Evolutionary conservation across 345 rosid species (phyloP).

Genomic region (Euclidium syriacum): DNA sequence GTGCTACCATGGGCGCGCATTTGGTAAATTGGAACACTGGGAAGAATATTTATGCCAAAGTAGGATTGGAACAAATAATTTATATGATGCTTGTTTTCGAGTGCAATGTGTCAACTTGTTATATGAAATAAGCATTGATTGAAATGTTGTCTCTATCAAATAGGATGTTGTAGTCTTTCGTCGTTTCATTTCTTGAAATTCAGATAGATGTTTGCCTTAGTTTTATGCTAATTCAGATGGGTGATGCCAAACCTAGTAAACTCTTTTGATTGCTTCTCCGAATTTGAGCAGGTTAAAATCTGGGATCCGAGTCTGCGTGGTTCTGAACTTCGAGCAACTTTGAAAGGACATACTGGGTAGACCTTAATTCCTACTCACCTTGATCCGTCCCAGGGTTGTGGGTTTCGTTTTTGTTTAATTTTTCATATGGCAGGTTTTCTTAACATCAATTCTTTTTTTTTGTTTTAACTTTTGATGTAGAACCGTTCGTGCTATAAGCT

Average conservation of each 20-base stretch:
- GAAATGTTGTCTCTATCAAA: neutral
- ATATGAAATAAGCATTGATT: neutral
- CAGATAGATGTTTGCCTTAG: neutral
- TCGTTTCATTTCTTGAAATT: neutral
- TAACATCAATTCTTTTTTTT: neutral
- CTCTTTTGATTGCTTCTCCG: conserved; percentile 8
- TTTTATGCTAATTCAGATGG: conserved; percentile 5
- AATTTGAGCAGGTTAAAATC: conserved; percentile 70
- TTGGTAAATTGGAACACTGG: conserved; percentile 5
- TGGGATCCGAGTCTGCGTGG: conserved; percentile 99
- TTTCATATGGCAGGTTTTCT: conserved; percentile 6
- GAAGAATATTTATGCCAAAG: conserved; percentile 1
- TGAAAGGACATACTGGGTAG: conserved; percentile 91
- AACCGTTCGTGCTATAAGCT: conserved; percentile 91
- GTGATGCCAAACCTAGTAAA: neutral
- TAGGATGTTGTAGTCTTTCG: neutral
- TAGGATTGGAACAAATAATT: conserved; percentile 2
- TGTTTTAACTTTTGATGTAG: conserved; percentile 38
- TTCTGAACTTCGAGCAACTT: conserved; percentile 89
- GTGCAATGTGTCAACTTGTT: neutral
- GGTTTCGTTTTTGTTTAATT: neutral
- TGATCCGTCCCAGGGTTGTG: neutral
- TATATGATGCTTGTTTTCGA: neutral
- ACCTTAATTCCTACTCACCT: conserved; percentile 3
- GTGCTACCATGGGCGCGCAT: neutral